Conservation (phyloP, 169 alveolate genomes). For the Eimeria praecox region DNA sequence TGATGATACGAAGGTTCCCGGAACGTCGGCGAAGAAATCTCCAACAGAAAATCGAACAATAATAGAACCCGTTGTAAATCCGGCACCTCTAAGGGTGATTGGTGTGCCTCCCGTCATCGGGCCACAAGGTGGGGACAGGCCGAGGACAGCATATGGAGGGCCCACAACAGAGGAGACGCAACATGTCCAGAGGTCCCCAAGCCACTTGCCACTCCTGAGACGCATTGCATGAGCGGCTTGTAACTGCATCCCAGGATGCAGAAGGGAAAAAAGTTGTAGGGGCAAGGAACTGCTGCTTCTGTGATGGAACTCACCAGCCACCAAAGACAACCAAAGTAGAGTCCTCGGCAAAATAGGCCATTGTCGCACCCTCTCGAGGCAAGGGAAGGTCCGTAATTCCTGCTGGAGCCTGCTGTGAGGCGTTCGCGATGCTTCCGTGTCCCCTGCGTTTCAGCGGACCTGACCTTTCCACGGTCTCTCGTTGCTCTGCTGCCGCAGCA, state of each 20-base stretch:
- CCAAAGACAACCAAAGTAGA: conserved; percentile 94
- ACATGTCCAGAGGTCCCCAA: conserved; percentile 93
- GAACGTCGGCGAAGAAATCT: conserved; percentile 90
- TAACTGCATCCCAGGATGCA: not conserved
- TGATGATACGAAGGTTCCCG: conserved; percentile 92
- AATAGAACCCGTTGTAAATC: conserved; percentile 91
- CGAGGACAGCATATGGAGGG: conserved; percentile 96
- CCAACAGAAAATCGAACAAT: conserved; percentile 93
- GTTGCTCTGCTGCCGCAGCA: conserved; percentile 57
- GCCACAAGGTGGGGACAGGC: conserved; percentile 94
- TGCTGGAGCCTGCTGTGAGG: conserved; percentile 11
- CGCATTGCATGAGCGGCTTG: not conserved
- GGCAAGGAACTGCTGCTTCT: not conserved
- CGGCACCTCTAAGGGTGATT: conserved; percentile 91
- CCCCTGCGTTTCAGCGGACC: conserved; percentile 17
- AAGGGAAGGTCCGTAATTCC: conserved; percentile 28
- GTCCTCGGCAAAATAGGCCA: conserved; percentile 93
- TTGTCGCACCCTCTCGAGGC: conserved; percentile 95
- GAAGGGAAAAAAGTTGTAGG: not conserved
- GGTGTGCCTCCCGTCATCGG: conserved; percentile 95
- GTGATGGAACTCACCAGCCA: conserved; percentile 90
- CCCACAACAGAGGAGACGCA: conserved; percentile 96
- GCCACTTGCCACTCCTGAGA: conserved; percentile 93
- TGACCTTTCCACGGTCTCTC: conserved; percentile 29
- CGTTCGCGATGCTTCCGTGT: conserved; percentile 42